Base-by-base conservation (phyloP, 768 basidiomycete species). In the Tylopilus balloui region DNA sequence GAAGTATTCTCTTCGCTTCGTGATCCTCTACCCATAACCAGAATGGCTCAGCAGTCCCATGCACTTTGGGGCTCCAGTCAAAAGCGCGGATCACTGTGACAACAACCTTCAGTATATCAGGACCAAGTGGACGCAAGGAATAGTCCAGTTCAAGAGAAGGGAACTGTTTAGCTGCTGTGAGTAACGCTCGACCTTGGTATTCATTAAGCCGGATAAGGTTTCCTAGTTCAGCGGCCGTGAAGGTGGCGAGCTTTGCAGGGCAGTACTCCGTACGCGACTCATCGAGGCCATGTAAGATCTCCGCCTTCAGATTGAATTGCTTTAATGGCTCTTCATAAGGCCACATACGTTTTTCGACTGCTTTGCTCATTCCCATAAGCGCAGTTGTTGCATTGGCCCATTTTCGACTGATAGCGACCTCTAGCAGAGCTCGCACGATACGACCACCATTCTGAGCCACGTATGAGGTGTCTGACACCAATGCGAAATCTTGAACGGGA, bases 11-110 rank as follows among this genome's bases (percentile, higher is more conserved):
- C n/a, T 78, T 55, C n/a, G 83, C 86, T 28, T 86, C 78, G 31
- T 84, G 76, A 59, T 94, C 92, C 69, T 98, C 93, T 3, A 96
- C 72, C 96, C 96, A 98, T 25, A 99, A 67, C 85, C 91, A 97
- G 69, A 97, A 97, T 2, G 91, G 86, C 65, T 98, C 92, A 2
- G 73, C 71, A 11, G 71, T 73, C 0, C 86, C 88, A 58, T 96
- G 93, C 3, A 84, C 58, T 64, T 80, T 87, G 21, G 71, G 58
- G 56, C 74, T 86, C 95, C 96, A 98, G 13, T 77, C 77, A 67
- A 97, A 99, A 7, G 76, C 69, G 21, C 81, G 80, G 14, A 70
- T 69, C 27, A 93, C 73, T 1, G 71, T 75, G 42, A 91, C 75
- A 1, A 73, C 73, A 29, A 99, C 78, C 60, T 83, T 86, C 28